Evolutionary conservation across 2,329 filamentous ascomycete genomes (phyloP), one percentile per base, ranked within the genome.

Genomic region (Chaetothyriales sp.): DNA sequence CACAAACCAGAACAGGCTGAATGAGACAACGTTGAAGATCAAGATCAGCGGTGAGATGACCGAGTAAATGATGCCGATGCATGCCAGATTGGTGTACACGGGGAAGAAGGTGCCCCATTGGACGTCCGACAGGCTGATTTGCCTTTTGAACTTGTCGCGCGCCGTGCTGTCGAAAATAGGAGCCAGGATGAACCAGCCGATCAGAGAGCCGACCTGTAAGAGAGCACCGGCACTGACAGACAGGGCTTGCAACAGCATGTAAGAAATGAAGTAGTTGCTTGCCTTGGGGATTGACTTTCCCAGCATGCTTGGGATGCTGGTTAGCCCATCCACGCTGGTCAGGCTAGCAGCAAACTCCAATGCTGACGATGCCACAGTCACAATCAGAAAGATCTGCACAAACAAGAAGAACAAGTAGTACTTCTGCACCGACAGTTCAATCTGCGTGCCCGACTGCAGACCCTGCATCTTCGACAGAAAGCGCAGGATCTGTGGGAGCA

Each of bases 211-310:
- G 20, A 94, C 77, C 62, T 96, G 92, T 10, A 95, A 72, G 3
- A 96, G 72, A 1, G 86, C 90, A 65, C 85, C 88, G 1, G 90
- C 90, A 65, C 88, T 95, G 55, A 86, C 88, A 55, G 86, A 88
- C 60, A 96, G 75, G 0, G 89, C 87, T 62, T 96, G 92, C 8
- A 98, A 80, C 63, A 95, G 83, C 81, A 98, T 89, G 75, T 98
- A 98, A 1, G 87, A 90, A 73, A 95, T 96, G 72, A 96, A 98
- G 67, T 96, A 98, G 64, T 95, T 95, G 59, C 87, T 84, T 0
- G 89, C 83, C 59, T 80, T 84, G 1, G 92, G 92, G 4, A 98
- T 71, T 53, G 89, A 92, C 9, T 73, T 65, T 0, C 90, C 90
- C 25, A 98, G 70, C 0, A 84, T 73, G 18, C 78, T 66, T 0